phyloP scores from a whole-genome alignment of 306 rosid species.

The Quercus bicolor region DNA sequence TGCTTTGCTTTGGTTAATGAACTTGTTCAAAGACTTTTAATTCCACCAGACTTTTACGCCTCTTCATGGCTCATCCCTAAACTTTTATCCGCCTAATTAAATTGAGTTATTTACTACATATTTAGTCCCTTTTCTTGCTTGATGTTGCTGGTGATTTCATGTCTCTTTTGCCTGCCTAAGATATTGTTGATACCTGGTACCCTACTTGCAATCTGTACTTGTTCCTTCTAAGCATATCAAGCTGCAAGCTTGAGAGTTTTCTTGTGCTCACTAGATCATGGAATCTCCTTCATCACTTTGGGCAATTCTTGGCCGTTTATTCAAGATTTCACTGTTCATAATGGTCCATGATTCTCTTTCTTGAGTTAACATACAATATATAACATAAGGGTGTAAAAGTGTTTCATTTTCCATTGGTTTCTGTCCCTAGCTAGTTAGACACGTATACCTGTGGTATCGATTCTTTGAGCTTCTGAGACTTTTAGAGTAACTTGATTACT shows the following conservation, averaged over 20 bases:
- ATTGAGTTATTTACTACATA: not conserved
- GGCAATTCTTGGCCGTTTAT: constrained; percentile 16
- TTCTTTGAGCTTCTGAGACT: not conserved
- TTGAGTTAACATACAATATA: constrained; percentile 23
- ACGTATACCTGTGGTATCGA: not conserved
- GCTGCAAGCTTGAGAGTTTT: constrained; percentile 5
- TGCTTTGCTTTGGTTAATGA: constrained; percentile 22
- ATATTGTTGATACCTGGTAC: not conserved
- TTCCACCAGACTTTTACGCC: constrained; percentile 3
- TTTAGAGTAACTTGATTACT: not conserved
- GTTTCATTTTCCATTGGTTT: not conserved
- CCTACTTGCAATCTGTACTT: constrained; percentile 8
- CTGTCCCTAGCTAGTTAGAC: not conserved
- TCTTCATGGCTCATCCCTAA: constrained; percentile 3
- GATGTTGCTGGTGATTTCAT: constrained; percentile 38
- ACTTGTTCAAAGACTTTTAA: constrained; percentile 28
- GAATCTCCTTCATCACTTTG: constrained; percentile 18
- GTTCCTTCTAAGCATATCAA: not conserved
- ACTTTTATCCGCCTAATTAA: not conserved
- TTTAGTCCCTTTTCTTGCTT: not conserved
- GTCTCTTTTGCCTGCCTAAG: constrained; percentile 13
- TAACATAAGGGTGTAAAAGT: constrained; percentile 12
- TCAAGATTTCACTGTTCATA: constrained; percentile 15
- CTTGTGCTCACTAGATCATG: constrained; percentile 16
- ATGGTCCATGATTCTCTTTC: constrained; percentile 2